phyloP scores from a whole-genome alignment of 768 basidiomycete genomes.

The Mycena leptocephala region DNA sequence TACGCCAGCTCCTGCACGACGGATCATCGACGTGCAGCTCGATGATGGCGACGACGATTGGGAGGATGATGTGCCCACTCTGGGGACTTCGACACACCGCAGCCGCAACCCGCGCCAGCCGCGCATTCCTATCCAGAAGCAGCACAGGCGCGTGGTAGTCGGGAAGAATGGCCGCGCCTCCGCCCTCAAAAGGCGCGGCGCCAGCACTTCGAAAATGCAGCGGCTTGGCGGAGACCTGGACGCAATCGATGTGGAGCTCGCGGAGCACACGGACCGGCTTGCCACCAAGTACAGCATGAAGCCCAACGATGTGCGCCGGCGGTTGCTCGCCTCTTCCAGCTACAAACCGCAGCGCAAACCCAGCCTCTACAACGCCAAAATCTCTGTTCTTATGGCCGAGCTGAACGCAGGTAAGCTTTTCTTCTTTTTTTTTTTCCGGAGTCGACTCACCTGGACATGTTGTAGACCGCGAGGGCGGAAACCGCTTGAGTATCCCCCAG shows the following conservation, averaged over 20 bases:
- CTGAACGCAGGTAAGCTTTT: background rate
- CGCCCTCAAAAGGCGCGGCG: background rate
- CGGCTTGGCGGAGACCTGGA: background rate
- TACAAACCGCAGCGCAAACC: background rate
- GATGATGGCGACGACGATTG: background rate
- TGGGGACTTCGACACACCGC: constrained; percentile 6
- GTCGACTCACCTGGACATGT: background rate
- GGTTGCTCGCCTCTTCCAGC: background rate
- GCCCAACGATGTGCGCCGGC: background rate
- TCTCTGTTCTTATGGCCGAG: background rate
- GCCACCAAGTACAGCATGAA: background rate
- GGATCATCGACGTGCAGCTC: background rate
- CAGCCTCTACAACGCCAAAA: background rate
- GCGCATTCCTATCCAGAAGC: background rate
- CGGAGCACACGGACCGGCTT: background rate
- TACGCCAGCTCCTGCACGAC: background rate
- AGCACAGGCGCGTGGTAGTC: background rate
- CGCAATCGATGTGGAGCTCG: background rate
- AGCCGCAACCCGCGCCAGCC: background rate
- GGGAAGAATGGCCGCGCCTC: background rate
- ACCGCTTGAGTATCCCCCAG: background rate
- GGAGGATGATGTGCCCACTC: background rate
- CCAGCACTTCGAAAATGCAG: background rate
- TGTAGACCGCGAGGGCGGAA: background rate
- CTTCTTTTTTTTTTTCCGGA: background rate